Base-by-base conservation (phyloP, 2,329 filamentous ascomycete species). In the Fusarium guadeloupense region DNA sequence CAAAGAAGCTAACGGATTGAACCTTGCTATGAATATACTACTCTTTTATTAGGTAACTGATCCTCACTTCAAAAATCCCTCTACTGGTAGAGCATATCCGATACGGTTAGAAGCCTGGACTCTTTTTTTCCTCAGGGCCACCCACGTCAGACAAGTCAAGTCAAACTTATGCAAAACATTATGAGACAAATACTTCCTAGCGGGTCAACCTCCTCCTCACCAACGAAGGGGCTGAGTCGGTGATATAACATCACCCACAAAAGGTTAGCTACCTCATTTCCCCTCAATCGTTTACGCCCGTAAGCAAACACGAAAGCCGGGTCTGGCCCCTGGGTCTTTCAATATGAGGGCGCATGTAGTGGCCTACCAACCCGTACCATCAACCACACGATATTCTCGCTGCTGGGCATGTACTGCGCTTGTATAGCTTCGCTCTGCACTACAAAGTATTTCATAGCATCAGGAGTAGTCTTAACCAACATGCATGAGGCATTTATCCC, bases 341-440 rank as follows among this genome's bases (percentile, higher is more conserved):
- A 19, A 12, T 61, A 51, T 40, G 38, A 41, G 23, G 21, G 5
- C n/a, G n/a, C 42, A 50, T 55, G 62, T 66, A 66, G 58, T 44
- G 31, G 14, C 50, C 42, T 63, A 65, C 59, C 50, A 14, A 34
- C 16, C 14, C 26, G 35, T 46, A 58, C 63, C 58, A 7, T 59
- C 48, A 59, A 61, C 62, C 39, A 52, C 62, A 59, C 62, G 38
- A 66, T 31, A 17, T 57, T 56, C 26, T 60, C 16, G 58, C 62
- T 37, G 58, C 28, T 19, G 17, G 47, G 31, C 43, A 30, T 40
- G 62, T 66, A 66, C 58, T 48, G 43, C 25, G 52, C 53, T 46
- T 63, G 62, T 66, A 66, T 51, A 66, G 54, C 62, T 16, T 66
- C 62, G 56, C 37, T 38, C 30, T 23, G 4, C 12, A 20, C 35